These are phyloP conservation scores for Hanseniaspora thailandica DNA, from an alignment of 805 yeast genomes.

Conservation along the genomic window DNA sequence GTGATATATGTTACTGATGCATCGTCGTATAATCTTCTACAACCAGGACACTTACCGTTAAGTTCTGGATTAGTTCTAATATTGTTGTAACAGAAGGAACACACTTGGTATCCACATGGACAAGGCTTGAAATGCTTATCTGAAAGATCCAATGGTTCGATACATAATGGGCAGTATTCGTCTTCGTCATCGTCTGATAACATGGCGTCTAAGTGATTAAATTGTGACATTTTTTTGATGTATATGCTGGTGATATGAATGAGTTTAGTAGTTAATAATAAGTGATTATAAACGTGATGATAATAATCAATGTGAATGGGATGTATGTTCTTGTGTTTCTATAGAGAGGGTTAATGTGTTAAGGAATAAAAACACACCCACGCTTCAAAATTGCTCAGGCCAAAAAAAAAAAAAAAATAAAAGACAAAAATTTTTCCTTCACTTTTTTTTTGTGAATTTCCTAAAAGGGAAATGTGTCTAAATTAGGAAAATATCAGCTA, in stretches of 20 bases:
- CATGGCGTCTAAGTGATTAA: constrained; percentile 10
- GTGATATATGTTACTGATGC: constrained; percentile 79
- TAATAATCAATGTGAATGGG: no score
- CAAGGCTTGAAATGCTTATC: constrained; percentile 98
- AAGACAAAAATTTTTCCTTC: not conserved
- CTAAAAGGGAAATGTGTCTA: not conserved
- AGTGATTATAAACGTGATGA: no score
- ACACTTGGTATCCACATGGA: constrained; percentile 97
- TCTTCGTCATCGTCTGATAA: constrained; percentile 29
- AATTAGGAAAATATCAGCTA: not conserved
- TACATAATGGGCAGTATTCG: constrained; percentile 70
- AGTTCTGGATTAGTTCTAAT: constrained; percentile 90
- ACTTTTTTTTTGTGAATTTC: not conserved
- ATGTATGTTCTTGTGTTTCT: not conserved
- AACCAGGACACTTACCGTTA: constrained; percentile 94
- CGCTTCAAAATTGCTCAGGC: not conserved
- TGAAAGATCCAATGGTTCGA: constrained; percentile 93
- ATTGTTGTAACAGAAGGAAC: constrained; percentile 96
- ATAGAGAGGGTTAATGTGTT: not conserved
- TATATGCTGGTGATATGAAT: not conserved
- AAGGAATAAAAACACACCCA: not conserved
- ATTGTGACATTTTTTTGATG: constrained; percentile 4
- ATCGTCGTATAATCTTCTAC: constrained; percentile 89
- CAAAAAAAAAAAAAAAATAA: no score
- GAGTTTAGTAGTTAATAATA: not conserved